Evolutionary conservation across 2,329 filamentous ascomycete species (phyloP).

Genomic region (Pestalotiopsis sp.): DNA sequence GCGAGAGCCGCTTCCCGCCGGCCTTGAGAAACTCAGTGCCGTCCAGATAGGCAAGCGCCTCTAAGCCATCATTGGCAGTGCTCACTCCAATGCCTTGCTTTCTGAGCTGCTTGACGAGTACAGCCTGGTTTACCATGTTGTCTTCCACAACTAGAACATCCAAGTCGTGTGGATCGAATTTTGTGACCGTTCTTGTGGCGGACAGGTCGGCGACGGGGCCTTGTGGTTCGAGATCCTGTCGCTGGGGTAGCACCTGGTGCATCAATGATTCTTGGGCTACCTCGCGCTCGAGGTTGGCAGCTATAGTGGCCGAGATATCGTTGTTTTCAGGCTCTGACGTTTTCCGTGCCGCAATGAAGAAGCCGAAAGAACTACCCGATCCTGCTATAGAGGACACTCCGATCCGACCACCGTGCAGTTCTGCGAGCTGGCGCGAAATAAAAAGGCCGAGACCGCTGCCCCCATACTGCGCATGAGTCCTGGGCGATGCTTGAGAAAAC

Average conservation of each 20-base stretch:
- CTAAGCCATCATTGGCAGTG: conserved; percentile 64
- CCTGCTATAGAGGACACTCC: conserved; percentile 62
- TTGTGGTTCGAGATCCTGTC: conserved; percentile 25
- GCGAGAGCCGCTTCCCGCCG: conserved; percentile 32
- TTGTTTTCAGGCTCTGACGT: conserved; percentile 27
- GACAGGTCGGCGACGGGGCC: conserved; percentile 23
- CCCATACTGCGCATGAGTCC: conserved; percentile 60
- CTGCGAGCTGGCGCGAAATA: conserved; percentile 64
- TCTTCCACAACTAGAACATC: conserved; percentile 68
- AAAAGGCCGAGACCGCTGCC: conserved; percentile 67
- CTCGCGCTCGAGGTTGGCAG: conserved; percentile 22
- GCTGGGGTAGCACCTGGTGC: conserved; percentile 23
- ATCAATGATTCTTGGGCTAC: conserved; percentile 17
- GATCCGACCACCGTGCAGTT: conserved; percentile 67
- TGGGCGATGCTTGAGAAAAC: conserved; percentile 63
- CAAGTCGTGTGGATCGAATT: conserved; percentile 48
- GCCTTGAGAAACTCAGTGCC: conserved; percentile 32
- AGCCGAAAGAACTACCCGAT: conserved; percentile 63
- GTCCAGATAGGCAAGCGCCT: conserved; percentile 48
- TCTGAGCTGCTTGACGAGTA: conserved; percentile 64
- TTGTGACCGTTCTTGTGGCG: conserved; percentile 19
- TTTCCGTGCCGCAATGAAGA: conserved; percentile 61
- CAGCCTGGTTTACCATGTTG: conserved; percentile 70
- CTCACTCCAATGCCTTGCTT: conserved; percentile 62
- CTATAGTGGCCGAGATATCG: conserved; percentile 2